A percentile compares a stretch with the other conserved stretches of the same genome.
These are phyloP conservation scores for Saccharomycopsis lassenensis DNA, from an alignment of 805 yeast genomes.

Conservation along the genomic window DNA sequence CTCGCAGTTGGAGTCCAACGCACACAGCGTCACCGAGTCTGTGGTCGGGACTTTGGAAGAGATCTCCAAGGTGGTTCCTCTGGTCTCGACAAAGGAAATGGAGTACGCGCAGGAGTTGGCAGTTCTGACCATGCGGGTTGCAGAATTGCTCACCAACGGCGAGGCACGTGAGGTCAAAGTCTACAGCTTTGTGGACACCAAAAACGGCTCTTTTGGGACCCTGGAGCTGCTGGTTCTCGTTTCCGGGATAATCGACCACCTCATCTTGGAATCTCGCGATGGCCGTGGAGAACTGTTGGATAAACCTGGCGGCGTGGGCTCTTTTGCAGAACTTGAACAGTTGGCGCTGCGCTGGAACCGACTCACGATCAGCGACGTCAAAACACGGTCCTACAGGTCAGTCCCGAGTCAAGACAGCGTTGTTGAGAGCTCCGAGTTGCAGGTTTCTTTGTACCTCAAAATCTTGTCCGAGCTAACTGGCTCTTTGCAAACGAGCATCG, in stretches of 20 bases:
- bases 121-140: slow-evolving; percentile 32
- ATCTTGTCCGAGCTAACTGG: too few species aligned
- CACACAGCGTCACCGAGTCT: too few species aligned
- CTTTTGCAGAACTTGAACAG: slow-evolving; percentile 19
- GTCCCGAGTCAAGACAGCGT: slow-evolving; percentile 43
- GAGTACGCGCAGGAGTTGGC: slow-evolving; percentile 28
- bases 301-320: slow-evolving; percentile 17
- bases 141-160: slow-evolving; percentile 33
- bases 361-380: slow-evolving; percentile 40
- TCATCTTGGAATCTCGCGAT: neutral
- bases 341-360: slow-evolving; percentile 14
- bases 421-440: slow-evolving; percentile 39
- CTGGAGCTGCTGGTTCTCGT: slow-evolving; percentile 29
- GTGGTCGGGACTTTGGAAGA: too few species aligned
- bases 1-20: slow-evolving; percentile 32
- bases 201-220: neutral
- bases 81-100: slow-evolving; percentile 21
- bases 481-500: too few species aligned
- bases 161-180: slow-evolving; percentile 53
- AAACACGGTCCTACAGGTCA: slow-evolving; percentile 38
- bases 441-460: slow-evolving; percentile 47
- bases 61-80: neutral
- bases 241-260: slow-evolving; percentile 55
- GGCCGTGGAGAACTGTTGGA: slow-evolving; percentile 19
- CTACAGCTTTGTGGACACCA: slow-evolving; percentile 39